Evolutionary conservation across 495 filamentous ascomycete species (phyloP).

Genomic region (Xylaria palmicola): DNA sequence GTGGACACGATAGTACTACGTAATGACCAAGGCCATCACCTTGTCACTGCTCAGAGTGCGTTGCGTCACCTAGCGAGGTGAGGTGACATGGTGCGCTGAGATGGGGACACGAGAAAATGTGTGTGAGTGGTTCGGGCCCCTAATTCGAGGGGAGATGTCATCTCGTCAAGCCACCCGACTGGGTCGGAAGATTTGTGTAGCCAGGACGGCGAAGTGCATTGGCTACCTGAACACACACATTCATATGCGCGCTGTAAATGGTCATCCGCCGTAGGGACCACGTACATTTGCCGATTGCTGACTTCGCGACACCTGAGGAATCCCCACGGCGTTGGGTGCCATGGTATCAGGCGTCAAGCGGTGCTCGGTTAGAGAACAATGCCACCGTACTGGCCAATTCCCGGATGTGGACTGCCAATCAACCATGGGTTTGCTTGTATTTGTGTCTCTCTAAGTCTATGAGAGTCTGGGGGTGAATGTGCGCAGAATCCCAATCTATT

Average conservation of each 20-base stretch:
- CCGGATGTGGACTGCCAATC: background rate
- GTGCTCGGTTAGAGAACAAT: too few species aligned
- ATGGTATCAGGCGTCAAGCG: background rate
- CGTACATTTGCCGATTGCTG: background rate
- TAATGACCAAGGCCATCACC: background rate
- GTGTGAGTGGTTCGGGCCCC: background rate
- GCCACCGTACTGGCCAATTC: background rate
- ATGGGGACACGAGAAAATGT: background rate
- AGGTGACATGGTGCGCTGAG: background rate
- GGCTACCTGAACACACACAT: background rate
- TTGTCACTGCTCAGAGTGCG: background rate
- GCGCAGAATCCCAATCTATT: constrained; percentile 13
- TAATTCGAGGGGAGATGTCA: background rate
- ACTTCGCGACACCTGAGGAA: too few species aligned
- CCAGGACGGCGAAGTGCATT: constrained; percentile 1
- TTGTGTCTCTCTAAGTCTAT: constrained; percentile 9
- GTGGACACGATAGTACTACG: background rate
- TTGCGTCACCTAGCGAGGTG: background rate
- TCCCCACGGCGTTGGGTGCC: too few species aligned
- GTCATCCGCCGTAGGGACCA: background rate
- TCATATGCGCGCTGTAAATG: background rate
- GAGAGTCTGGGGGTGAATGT: background rate
- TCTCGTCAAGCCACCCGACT: constrained; percentile 16
- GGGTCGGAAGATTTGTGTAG: constrained; percentile 11
- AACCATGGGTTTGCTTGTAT: constrained; percentile 4